A percentile compares a stretch with the other conserved stretches of the same genome.
phyloP scores from a whole-genome alignment of 148 eudicot genomes.

The Dysphania ambrosioides region DNA sequence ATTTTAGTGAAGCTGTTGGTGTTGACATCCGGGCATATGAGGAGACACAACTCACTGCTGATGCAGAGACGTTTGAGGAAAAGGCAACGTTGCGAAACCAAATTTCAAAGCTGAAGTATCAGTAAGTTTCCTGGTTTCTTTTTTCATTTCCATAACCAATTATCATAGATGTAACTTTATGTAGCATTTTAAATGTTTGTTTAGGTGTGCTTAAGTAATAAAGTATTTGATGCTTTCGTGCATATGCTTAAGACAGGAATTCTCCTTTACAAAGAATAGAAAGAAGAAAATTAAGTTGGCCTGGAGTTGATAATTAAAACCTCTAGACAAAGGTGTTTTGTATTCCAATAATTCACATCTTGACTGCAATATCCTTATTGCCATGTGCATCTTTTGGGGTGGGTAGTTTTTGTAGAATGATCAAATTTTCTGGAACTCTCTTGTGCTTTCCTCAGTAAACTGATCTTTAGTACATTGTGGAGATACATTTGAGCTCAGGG shows the following conservation, averaged over 20 bases:
- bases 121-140: slow-evolving; percentile 49
- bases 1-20: slow-evolving; percentile 81
- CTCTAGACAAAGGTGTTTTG: not conserved
- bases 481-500: not conserved
- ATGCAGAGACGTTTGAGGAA: slow-evolving; percentile 69
- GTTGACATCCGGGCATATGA: slow-evolving; percentile 91
- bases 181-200: not conserved
- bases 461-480: not conserved
- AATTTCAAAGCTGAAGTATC: slow-evolving; percentile 87
- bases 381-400: not conserved
- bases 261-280: not conserved
- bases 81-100: slow-evolving; percentile 74
- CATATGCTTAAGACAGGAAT: not conserved
- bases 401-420: not conserved
- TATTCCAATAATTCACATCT: not conserved
- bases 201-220: no score
- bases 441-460: not conserved
- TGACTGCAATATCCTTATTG: not conserved
- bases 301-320: not conserved
- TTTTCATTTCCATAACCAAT: not conserved
- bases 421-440: not conserved
- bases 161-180: not conserved
- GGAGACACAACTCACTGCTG: slow-evolving; percentile 86
- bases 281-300: not conserved
- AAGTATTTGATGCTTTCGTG: no score